These are phyloP conservation scores for Zoysia japonica DNA, from an alignment of 176 grass and related monocot genomes.

Conservation along the genomic window DNA sequence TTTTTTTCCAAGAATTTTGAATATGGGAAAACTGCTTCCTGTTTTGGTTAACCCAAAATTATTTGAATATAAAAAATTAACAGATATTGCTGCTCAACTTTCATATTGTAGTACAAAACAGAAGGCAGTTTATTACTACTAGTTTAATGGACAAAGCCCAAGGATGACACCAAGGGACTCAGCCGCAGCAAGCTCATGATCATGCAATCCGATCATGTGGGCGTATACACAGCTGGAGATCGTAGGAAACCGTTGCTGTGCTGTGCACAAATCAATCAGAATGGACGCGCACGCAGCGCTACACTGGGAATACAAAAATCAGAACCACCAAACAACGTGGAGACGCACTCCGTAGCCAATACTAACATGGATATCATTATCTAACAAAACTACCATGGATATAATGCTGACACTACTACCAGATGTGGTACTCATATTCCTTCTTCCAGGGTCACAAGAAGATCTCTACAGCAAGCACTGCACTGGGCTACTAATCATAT, in stretches of 20 bases:
- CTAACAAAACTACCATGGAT: background rate
- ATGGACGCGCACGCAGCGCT: conserved; percentile 8
- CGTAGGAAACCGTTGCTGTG: conserved; percentile 8
- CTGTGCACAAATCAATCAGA: background rate
- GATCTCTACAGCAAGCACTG: background rate
- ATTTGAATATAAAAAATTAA: too few relatives aligned
- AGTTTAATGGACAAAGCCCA: too few relatives aligned
- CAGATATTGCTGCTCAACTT: too few relatives aligned
- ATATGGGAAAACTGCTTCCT: too few relatives aligned
- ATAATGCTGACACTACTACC: too few relatives aligned
- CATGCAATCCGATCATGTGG: background rate
- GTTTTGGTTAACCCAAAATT: too few relatives aligned
- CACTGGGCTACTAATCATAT: background rate
- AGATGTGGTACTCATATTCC: conserved; percentile 7
- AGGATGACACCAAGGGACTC: background rate
- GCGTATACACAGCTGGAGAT: conserved; percentile 20
- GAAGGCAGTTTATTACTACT: too few relatives aligned
- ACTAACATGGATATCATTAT: background rate
- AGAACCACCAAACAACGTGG: background rate
- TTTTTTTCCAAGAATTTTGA: too few relatives aligned
- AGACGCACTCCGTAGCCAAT: background rate
- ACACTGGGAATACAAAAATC: conserved; percentile 2
- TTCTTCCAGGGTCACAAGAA: conserved; percentile 26
- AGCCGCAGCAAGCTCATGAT: background rate
- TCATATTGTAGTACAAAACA: too few relatives aligned